phyloP scores from a whole-genome alignment of 2,329 filamentous ascomycete genomes.

The Knoxdaviesia proteae region DNA sequence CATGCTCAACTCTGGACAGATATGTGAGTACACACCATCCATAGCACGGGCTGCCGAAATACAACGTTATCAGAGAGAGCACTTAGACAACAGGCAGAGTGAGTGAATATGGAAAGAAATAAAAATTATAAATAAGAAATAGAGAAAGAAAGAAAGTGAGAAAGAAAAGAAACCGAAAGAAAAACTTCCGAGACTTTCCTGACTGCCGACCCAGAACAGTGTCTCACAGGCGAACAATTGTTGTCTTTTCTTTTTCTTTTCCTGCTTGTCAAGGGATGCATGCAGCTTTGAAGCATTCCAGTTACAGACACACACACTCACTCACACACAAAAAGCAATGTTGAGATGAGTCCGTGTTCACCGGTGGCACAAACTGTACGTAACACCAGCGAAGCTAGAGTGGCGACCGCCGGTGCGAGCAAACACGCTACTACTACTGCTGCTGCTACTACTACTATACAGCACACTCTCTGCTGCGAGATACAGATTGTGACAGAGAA shows the following conservation, averaged over 20 bases:
- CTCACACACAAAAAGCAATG: neutral
- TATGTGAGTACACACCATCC: neutral
- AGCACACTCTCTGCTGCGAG: too few relatives aligned
- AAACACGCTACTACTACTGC: too few relatives aligned
- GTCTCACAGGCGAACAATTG: neutral
- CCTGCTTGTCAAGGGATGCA: neutral
- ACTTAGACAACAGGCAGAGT: neutral
- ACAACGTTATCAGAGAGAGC: neutral
- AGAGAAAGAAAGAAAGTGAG: neutral
- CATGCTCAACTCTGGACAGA: neutral
- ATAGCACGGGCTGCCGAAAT: neutral
- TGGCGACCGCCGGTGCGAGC: too few relatives aligned
- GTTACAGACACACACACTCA: neutral
- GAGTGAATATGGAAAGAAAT: neutral
- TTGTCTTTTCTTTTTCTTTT: neutral
- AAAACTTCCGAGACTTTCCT: neutral
- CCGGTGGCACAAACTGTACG: too few relatives aligned
- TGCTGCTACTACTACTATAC: too few relatives aligned
- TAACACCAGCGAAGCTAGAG: too few relatives aligned
- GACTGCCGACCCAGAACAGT: neutral
- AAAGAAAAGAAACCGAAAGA: neutral
- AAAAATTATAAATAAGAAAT: neutral
- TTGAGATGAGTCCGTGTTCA: neutral
- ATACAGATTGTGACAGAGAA: too few relatives aligned
- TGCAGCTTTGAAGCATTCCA: neutral